phyloP scores from a whole-genome alignment of 352 stramenopile species.

The Phytophthora foliorum region DNA sequence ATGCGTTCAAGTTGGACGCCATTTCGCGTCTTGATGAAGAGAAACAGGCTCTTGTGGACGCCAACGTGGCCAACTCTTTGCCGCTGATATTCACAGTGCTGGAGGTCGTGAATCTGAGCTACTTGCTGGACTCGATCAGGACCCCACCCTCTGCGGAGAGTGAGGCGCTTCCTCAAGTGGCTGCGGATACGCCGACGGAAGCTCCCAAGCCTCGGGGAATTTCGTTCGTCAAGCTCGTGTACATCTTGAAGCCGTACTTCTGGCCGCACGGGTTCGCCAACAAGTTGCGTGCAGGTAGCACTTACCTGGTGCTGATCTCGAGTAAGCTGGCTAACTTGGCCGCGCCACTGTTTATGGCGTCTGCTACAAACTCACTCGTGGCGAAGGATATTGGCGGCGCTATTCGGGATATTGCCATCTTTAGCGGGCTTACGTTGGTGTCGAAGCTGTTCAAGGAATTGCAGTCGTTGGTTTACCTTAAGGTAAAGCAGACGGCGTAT shows the following conservation, averaged over 20 bases:
- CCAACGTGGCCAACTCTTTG: conserved; percentile 86
- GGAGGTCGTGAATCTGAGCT: conserved; percentile 82
- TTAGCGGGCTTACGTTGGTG: conserved; percentile 86
- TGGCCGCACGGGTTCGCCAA: conserved; percentile 81
- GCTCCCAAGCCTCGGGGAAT: conserved; percentile 63
- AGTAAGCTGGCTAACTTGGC: conserved; percentile 95
- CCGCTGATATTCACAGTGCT: conserved; percentile 89
- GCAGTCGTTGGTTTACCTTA: conserved; percentile 95
- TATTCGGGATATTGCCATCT: conserved; percentile 77
- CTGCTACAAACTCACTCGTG: conserved; percentile 93
- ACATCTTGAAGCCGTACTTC: conserved; percentile 91
- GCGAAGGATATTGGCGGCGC: conserved; percentile 56
- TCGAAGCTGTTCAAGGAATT: conserved; percentile 95
- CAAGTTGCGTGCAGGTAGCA: conserved; percentile 87
- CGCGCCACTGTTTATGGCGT: conserved; percentile 94
- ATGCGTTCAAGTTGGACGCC: conserved; percentile 79
- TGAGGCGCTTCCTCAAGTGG: conserved; percentile 38
- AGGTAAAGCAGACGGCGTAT: conserved; percentile 98
- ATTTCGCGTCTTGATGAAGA: conserved; percentile 70
- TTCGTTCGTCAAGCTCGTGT: conserved; percentile 86
- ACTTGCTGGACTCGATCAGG: conserved; percentile 65
- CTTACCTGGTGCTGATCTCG: conserved; percentile 93
- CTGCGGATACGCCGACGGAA: conserved; percentile 38
- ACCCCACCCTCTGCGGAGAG: conserved; percentile 37
- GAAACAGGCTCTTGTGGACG: conserved; percentile 59